phyloP scores from a whole-genome alignment of 768 basidiomycete species.

The Gymnopilus dilepis region DNA sequence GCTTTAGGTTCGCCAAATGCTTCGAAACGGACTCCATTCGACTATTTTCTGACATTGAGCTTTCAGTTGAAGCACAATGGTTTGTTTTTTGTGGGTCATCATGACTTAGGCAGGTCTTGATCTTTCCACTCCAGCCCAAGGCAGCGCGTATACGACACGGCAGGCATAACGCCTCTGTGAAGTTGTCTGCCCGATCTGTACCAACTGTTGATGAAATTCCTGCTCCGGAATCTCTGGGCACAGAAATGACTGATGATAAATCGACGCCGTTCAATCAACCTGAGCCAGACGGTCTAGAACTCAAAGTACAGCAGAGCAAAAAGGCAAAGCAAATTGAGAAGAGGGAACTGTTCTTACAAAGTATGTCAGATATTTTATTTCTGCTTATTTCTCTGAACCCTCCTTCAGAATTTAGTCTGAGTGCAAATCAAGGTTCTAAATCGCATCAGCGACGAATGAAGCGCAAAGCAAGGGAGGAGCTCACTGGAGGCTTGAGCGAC shows the following conservation, averaged over 20 bases:
- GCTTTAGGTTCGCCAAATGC: not conserved
- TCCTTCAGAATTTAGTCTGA: constrained; percentile 48
- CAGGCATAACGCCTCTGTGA: constrained; percentile 29
- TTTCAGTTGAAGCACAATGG: not conserved
- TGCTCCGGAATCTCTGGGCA: constrained; percentile 30
- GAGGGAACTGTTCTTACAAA: constrained; percentile 70
- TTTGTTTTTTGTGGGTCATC: not conserved
- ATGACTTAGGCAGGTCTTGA: not conserved
- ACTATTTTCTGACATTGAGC: not conserved
- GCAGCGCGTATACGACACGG: constrained; percentile 22
- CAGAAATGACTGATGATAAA: not conserved
- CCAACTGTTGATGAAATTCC: constrained; percentile 29
- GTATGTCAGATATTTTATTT: constrained; percentile 38
- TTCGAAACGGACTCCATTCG: not conserved
- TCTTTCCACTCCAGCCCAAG: constrained; percentile 26
- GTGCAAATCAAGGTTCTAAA: constrained; percentile 66
- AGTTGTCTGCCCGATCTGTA: constrained; percentile 9
- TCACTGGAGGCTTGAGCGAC: constrained; percentile 54
- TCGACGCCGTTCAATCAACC: not conserved
- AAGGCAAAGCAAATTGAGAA: constrained; percentile 71
- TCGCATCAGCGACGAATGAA: constrained; percentile 74
- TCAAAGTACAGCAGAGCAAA: constrained; percentile 44
- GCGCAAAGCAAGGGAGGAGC: constrained; percentile 67
- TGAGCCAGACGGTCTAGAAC: not conserved
- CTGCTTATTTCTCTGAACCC: not conserved